Conservation (phyloP, 441 rosid species). For the Arabidopsis lyrata region DNA sequence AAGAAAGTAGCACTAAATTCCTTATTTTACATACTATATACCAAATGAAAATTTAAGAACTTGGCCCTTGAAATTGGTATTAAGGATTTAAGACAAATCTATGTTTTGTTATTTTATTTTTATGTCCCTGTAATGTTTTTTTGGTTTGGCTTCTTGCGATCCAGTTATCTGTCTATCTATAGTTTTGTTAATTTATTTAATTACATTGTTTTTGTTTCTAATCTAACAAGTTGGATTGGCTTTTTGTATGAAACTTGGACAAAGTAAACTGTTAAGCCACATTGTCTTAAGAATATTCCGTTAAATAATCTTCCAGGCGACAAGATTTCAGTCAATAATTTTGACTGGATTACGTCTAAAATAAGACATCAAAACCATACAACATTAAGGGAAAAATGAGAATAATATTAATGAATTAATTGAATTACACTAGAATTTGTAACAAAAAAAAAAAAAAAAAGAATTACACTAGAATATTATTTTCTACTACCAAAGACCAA, state of each 20-base stretch:
- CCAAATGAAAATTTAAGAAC: not conserved
- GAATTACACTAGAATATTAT: conserved; percentile 21
- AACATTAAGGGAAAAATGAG: not conserved
- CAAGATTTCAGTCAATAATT: not conserved
- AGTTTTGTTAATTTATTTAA: not conserved
- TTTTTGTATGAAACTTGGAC: not conserved
- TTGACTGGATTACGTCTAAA: no score
- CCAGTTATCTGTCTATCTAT: not conserved
- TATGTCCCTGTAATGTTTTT: not conserved
- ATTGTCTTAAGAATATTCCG: not conserved
- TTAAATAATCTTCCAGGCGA: not conserved
- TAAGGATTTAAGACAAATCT: not conserved
- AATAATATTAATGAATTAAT: conserved; percentile 42
- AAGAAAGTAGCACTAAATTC: not conserved
- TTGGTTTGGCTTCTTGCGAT: not conserved
- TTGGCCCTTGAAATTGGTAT: not conserved
- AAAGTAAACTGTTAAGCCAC: not conserved
- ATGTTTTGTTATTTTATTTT: not conserved
- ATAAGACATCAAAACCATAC: not conserved
- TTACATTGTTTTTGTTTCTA: not conserved
- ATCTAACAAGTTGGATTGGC: not conserved
- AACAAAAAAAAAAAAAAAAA: not conserved
- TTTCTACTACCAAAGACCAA: conserved; percentile 17
- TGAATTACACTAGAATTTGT: conserved; percentile 49
- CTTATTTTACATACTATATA: not conserved